Evolutionary conservation across 352 stramenopile species (phyloP).

Genomic region (Pythium phragmitis): DNA sequence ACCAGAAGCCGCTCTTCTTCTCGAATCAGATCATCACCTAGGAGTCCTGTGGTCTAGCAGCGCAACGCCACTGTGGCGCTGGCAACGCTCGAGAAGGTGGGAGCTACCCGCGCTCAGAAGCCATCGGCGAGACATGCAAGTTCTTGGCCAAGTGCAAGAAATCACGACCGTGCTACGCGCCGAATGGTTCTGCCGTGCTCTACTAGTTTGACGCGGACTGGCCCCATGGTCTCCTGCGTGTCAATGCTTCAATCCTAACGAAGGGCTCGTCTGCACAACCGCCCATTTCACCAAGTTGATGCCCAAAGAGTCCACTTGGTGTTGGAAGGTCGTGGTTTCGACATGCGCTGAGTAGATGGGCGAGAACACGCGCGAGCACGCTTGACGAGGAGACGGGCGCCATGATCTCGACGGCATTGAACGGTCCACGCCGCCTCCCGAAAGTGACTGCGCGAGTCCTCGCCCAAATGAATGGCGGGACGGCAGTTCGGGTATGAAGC

Average conservation of each 20-base stretch:
- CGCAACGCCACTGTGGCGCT: conserved; percentile 22
- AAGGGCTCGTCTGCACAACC: conserved; percentile 9
- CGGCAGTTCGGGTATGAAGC: too few species aligned
- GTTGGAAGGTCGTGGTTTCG: conserved; percentile 32
- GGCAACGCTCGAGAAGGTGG: conserved; percentile 20
- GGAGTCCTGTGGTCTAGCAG: too few species aligned
- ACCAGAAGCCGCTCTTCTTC: conserved; percentile 39
- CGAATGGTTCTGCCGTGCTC: too few species aligned
- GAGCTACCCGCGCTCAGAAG: neutral
- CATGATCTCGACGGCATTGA: too few species aligned
- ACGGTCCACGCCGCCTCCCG: too few species aligned
- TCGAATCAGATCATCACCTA: conserved; percentile 36
- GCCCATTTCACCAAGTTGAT: conserved; percentile 58
- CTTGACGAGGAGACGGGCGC: conserved; percentile 27
- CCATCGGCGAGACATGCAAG: too few species aligned
- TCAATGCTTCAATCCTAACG: conserved; percentile 12
- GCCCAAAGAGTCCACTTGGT: conserved; percentile 46
- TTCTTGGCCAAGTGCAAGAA: too few species aligned
- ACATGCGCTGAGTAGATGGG: conserved; percentile 28
- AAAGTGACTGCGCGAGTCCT: too few species aligned
- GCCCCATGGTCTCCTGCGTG: too few species aligned
- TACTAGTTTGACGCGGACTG: too few species aligned
- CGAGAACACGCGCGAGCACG: conserved; percentile 23
- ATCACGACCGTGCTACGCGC: too few species aligned
- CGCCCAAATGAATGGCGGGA: too few species aligned